Evolutionary conservation across 768 basidiomycete genomes (phyloP).

Genomic region (Gloeophyllum trabeum): DNA sequence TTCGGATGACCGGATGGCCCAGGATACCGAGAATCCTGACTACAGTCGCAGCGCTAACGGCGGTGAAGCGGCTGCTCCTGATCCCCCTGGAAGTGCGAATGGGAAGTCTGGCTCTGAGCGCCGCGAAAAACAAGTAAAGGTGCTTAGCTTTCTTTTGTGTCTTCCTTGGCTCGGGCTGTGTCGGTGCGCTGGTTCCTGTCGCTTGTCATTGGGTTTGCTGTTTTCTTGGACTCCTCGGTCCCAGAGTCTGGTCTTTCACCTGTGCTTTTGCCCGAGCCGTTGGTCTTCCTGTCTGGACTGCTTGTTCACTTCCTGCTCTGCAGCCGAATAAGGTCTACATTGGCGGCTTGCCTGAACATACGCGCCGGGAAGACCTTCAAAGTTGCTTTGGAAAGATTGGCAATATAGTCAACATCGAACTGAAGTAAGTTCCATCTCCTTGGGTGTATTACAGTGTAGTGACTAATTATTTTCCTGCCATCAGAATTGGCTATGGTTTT

Average conservation of each 20-base stretch:
- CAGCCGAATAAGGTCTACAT: conserved; percentile 93
- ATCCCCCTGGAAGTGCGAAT: conserved; percentile 5
- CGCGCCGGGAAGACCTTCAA: conserved; percentile 75
- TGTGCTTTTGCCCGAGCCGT: conserved; percentile 29
- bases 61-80: neutral
- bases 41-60: neutral
- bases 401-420: conserved; percentile 60
- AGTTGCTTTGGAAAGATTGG: conserved; percentile 85
- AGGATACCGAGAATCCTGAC: neutral
- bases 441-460: too few species aligned
- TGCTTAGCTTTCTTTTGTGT: conserved; percentile 52
- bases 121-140: conserved; percentile 78
- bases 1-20: conserved; percentile 12
- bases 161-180: conserved; percentile 12
- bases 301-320: conserved; percentile 49
- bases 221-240: conserved; percentile 9
- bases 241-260: conserved; percentile 2
- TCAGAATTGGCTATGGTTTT: conserved; percentile 80
- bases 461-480: neutral
- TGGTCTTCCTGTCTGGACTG: conserved; percentile 39
- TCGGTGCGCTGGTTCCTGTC: conserved; percentile 7
- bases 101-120: conserved; percentile 8
- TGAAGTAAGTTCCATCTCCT: conserved; percentile 56
- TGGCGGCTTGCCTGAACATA: conserved; percentile 81
- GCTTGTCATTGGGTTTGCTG: conserved; percentile 13